These are phyloP conservation scores for Rhizoclosmatium sp. DNA, from an alignment of 192 early-diverging fungal genomes.

Conservation along the genomic window DNA sequence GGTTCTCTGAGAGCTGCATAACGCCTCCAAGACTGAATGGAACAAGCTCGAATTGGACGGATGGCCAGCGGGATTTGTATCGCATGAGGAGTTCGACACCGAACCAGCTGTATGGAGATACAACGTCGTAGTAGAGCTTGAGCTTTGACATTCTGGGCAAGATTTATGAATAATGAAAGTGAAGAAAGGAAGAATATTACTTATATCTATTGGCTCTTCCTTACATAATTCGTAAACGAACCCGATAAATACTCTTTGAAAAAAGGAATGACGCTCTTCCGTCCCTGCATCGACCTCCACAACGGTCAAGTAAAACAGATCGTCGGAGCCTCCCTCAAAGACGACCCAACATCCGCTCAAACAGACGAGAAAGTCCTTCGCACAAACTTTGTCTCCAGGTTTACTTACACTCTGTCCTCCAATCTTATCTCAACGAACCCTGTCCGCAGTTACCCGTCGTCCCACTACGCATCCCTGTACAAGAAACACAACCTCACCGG, in stretches of 20 bases:
- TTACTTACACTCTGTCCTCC: not conserved
- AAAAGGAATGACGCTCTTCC: constrained; percentile 71
- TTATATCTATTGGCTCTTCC: too few relatives aligned
- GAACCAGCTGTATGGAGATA: constrained; percentile 41
- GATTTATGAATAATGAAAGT: too few relatives aligned
- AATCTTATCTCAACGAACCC: not conserved
- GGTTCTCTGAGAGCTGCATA: constrained; percentile 44
- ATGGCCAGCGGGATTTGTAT: constrained; percentile 36
- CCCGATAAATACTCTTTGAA: not conserved
- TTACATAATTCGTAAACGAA: too few relatives aligned
- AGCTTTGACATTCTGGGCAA: not conserved
- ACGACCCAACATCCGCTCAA: constrained; percentile 48
- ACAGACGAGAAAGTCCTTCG: constrained; percentile 51
- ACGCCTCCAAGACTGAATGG: constrained; percentile 52
- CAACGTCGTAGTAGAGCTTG: constrained; percentile 32
- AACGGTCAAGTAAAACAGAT: constrained; percentile 98
- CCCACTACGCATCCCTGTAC: constrained; percentile 88
- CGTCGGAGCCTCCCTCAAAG: constrained; percentile 88
- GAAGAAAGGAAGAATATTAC: too few relatives aligned
- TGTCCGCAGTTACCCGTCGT: constrained; percentile 66
- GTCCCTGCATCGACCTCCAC: constrained; percentile 99
- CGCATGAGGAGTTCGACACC: constrained; percentile 39
- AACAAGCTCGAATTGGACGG: constrained; percentile 38
- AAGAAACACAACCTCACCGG: constrained; percentile 72
- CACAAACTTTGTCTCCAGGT: constrained; percentile 94